These are phyloP conservation scores for Coprinopsis cinerea DNA, from an alignment of 768 basidiomycete genomes.

Conservation along the genomic window DNA sequence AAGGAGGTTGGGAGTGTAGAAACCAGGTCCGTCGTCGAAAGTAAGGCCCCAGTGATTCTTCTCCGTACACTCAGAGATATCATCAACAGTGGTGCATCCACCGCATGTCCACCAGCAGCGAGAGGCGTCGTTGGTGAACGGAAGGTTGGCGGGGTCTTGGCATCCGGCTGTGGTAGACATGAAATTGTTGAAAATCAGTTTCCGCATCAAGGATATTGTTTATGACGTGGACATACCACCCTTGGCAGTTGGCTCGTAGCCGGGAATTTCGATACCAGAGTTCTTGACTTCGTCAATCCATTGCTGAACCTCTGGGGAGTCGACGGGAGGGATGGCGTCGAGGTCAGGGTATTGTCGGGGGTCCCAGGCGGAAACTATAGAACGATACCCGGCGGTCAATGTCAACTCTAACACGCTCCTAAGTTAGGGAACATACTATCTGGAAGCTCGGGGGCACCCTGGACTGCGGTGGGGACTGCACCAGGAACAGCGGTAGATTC, in stretches of 20 bases:
- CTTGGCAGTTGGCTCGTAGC: slow-evolving; percentile 36
- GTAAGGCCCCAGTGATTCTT: slow-evolving; percentile 49
- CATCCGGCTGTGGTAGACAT: too few relatives aligned
- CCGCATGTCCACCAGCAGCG: slow-evolving; percentile 80
- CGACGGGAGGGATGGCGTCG: slow-evolving; percentile 51
- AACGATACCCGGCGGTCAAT: too few relatives aligned
- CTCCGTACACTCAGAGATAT: slow-evolving; percentile 69
- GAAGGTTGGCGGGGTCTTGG: slow-evolving; percentile 40
- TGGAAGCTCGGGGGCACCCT: slow-evolving; percentile 53
- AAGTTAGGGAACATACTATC: slow-evolving; percentile 31
- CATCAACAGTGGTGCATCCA: slow-evolving; percentile 58
- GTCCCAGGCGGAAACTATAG: slow-evolving; percentile 33
- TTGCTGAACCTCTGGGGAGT: slow-evolving; percentile 56
- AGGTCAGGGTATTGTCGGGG: slow-evolving; percentile 60
- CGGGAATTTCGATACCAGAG: slow-evolving; percentile 54
- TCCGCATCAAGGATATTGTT: neutral
- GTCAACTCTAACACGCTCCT: neutral
- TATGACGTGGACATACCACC: slow-evolving; percentile 18
- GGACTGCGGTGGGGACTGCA: slow-evolving; percentile 40
- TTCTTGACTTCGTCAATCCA: slow-evolving; percentile 58
- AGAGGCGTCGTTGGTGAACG: slow-evolving; percentile 42
- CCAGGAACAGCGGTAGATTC: slow-evolving; percentile 44
- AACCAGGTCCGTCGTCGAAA: slow-evolving; percentile 75
- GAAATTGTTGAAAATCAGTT: neutral
- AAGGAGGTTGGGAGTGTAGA: slow-evolving; percentile 67